These are phyloP conservation scores for Boletus speciosus DNA, from an alignment of 768 basidiomycete species.

Conservation along the genomic window DNA sequence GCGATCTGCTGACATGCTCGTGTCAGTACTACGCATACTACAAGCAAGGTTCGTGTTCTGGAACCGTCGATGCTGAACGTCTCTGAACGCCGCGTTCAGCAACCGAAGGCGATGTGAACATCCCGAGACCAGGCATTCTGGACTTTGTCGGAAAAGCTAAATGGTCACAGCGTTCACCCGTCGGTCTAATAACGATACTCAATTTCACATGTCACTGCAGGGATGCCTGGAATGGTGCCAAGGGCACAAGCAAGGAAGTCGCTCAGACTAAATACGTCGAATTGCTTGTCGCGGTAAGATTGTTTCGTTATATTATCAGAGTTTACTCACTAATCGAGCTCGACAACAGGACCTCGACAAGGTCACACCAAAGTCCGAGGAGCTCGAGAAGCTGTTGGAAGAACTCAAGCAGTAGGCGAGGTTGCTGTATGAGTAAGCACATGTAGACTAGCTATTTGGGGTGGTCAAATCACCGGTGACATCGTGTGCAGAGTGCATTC, in stretches of 20 bases:
- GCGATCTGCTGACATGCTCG: constrained; percentile 6
- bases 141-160: constrained; percentile 89
- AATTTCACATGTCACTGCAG: constrained; percentile 35
- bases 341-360: constrained; percentile 53
- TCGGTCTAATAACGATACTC: background rate
- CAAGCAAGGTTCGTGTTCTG: constrained; percentile 72
- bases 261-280: constrained; percentile 73
- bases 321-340: background rate
- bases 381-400: constrained; percentile 51
- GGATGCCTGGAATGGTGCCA: constrained; percentile 80
- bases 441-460: background rate
- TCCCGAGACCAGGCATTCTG: constrained; percentile 63
- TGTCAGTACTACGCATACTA: constrained; percentile 86
- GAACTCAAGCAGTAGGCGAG: constrained; percentile 51
- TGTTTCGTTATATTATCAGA: background rate
- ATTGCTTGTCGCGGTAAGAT: constrained; percentile 62
- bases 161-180: constrained; percentile 50
- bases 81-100: constrained; percentile 41
- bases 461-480: constrained; percentile 1
- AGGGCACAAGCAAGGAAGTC: constrained; percentile 71
- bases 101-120: constrained; percentile 70
- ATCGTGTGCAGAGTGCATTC: constrained; percentile 7
- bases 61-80: background rate
- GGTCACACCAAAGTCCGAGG: constrained; percentile 40
- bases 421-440: constrained; percentile 2